Base-by-base conservation (phyloP, 1,139 yeast species). In the Pneumocystis oryctolagi region DNA sequence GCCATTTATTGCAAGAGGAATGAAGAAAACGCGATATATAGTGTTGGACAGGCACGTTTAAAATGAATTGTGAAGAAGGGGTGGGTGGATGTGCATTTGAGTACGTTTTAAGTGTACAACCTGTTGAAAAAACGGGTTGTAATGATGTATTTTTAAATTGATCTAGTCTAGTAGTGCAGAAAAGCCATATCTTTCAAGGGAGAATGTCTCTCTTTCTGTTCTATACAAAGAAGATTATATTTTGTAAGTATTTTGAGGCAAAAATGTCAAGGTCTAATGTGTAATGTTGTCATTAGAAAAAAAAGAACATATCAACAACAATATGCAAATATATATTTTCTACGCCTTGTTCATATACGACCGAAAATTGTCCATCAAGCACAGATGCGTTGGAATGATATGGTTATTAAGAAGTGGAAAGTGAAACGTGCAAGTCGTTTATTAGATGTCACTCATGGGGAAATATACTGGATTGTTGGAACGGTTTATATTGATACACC, bases 391-490 rank as follows among this genome's bases (percentile, higher is more conserved):
- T 83, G 87, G 87, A 75, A 75, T 35, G 70, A 79, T 57, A 66
- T 70, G 67, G 66, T 71, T 81, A 68, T 77, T 40, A 73, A 75
- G 61, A 79, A 76, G 6, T 20, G 20, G 5, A 47, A 65, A 64
- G 56, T 64, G 2, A 47, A 62, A 32, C 60, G 61, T 6, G 80
- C 80, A 37, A 82, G 82, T 18, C 89, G 87, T 74, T 89, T 89
- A 12, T 76, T 92, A 66, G 96, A 90, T 71, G 84, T 90, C 5
- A 77, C 78, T 35, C 82, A 83, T 60, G 83, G 85, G 62, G 80
- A 82, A 68, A 81, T 89, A 37, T 82, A 89, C 66, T 92, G 95
- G 95, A 84, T 89, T n/a, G 79, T 87, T 42, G 99, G 98, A 1
- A 88, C 97, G 0, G 79, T 90, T 0, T 89, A 86, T 70, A 81